Base-by-base conservation (phyloP, 2,329 filamentous ascomycete genomes). In the Colletotrichum theobromicola region DNA sequence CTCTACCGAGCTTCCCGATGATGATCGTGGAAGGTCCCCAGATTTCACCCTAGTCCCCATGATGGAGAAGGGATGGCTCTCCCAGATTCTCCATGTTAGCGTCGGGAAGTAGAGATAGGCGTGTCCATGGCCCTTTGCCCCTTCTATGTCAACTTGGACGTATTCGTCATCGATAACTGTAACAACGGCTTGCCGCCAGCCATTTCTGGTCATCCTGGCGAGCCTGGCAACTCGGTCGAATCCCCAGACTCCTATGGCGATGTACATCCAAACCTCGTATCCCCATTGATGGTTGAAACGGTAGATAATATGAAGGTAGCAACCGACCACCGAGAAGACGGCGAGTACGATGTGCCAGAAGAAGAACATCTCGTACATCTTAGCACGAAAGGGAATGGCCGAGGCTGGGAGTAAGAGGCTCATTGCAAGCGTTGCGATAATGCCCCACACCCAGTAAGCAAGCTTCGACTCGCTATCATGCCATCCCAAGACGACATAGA, bases 51-150 rank as follows among this genome's bases (percentile, higher is more conserved):
- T 70, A 4, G 32, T 32, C 5, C 32, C 46, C 42, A 70, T 21
- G 13, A 67, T 67, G 3, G 87, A 89, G 77, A 91, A 90, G 0
- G 89, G 89, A 77, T 91, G 89, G 60, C 88, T 90, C 77, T 90
- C 88, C 88, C 88, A 90, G 0, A 81, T 77, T 10, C 83, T 80
- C 75, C 79, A 77, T 4, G 76, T 84, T 2, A 89, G 77, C 0
- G 84, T 85, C 0, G 89, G 88, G 76, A 91, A 89, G 77, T 88
- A 89, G 0, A 85, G 79, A 71, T 88, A 90, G 0, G 81, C 85
- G 64, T 88, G 84, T 4, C 82, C 78, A 3, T 82, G 83, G 0
- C 82, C 81, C 75, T 77, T 81, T 83, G 87, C 53, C 5, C 83
- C 85, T 2, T 79, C 79, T 15, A 89, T 76, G 68, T 88, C 85